A percentile compares a stretch with the other conserved stretches of the same genome.
Conservation (phyloP, 1,284 basidiomycete genomes). For the Rhizoctonia solani region DNA sequence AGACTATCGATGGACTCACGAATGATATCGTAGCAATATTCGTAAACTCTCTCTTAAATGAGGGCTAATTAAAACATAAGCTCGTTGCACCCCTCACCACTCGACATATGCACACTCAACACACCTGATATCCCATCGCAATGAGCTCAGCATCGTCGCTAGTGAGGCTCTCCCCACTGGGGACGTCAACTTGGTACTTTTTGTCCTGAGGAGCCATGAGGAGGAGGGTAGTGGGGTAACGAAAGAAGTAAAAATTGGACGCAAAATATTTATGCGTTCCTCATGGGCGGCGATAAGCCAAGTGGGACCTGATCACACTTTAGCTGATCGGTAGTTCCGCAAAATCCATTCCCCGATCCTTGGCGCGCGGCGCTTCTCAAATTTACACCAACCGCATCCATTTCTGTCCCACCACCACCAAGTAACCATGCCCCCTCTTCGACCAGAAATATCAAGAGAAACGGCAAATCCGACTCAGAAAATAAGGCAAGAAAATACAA, state of each 20-base stretch:
- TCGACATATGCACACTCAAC: no score
- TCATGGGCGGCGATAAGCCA: constrained; percentile 30
- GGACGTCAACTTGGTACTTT: constrained; percentile 11
- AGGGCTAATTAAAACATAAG: constrained; percentile 50
- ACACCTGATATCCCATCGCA: constrained; percentile 62
- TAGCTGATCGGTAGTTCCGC: constrained; percentile 23
- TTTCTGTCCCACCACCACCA: constrained; percentile 5
- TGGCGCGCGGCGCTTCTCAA: constrained; percentile 29
- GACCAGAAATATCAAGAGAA: constrained; percentile 8
- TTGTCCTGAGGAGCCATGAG: not conserved
- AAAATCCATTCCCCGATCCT: not conserved
- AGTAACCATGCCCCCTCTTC: constrained; percentile 8
- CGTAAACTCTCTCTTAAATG: constrained; percentile 80
- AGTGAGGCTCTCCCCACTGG: constrained; percentile 3
- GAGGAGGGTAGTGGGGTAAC: not conserved
- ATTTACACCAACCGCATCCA: constrained; percentile 3
- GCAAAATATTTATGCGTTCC: constrained; percentile 29
- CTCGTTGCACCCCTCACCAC: no score
- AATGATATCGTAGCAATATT: constrained; percentile 63
- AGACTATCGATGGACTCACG: constrained; percentile 47
- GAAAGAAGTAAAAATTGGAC: not conserved
- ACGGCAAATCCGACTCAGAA: not conserved
- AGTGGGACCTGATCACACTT: not conserved
- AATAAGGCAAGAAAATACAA: not conserved
- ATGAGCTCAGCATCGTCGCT: constrained; percentile 69